phyloP scores from a whole-genome alignment of 1,284 basidiomycete genomes.

The Ustilago crameri region DNA sequence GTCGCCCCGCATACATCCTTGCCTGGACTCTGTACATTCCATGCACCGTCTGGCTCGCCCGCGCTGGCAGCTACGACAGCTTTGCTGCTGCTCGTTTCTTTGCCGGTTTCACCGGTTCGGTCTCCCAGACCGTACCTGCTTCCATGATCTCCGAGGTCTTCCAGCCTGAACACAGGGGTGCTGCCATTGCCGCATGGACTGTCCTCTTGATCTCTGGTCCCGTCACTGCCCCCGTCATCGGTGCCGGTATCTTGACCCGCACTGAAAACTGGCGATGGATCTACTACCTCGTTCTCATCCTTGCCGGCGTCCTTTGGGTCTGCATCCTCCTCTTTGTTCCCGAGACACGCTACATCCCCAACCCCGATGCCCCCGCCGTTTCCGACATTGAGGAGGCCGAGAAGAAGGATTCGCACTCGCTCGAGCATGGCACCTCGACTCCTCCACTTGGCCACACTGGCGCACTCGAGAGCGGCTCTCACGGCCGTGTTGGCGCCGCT shows the following conservation, averaged over 20 bases:
- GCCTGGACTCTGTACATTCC: conserved; percentile 67
- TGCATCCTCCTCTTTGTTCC: conserved; percentile 65
- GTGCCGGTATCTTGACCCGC: conserved; percentile 58
- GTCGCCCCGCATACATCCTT: conserved; percentile 66
- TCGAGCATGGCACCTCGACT: conserved; percentile 26
- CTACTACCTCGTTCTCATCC: conserved; percentile 4
- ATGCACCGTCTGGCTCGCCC: conserved; percentile 65
- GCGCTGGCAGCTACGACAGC: conserved; percentile 47
- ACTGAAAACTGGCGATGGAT: conserved; percentile 53
- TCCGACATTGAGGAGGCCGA: conserved; percentile 13
- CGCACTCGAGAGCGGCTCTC: conserved; percentile 17
- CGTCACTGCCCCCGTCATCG: conserved; percentile 66
- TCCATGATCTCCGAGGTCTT: conserved; percentile 50
- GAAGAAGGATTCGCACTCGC: conserved; percentile 32
- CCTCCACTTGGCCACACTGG: conserved; percentile 21
- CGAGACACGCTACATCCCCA: conserved; percentile 66
- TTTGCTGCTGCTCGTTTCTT: conserved; percentile 54
- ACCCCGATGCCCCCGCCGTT: not conserved
- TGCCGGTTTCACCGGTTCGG: conserved; percentile 37
- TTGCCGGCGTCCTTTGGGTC: conserved; percentile 15
- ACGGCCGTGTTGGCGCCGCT: conserved; percentile 57
- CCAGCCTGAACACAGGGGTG: conserved; percentile 64
- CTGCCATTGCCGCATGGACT: conserved; percentile 66
- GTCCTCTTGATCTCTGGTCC: conserved; percentile 60
- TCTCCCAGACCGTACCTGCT: conserved; percentile 48